Evolutionary conservation across 176 grass and related monocot species (phyloP), one percentile per base, ranked within the genome.

Genomic region (Juncus inflexus): DNA sequence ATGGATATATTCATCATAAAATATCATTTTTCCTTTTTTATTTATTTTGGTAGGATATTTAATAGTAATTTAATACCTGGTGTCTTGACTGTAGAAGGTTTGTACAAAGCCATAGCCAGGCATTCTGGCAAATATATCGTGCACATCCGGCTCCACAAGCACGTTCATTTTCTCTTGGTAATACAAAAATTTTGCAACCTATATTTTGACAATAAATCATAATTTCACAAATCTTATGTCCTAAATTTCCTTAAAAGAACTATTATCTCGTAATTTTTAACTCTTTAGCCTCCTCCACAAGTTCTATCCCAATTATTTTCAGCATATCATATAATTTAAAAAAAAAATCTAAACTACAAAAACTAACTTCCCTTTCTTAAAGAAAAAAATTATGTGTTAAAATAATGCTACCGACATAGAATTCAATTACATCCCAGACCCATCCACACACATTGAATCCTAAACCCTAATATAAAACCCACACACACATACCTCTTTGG

Each of bases 111-210:
- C 88, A 92, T 86, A 99, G 80, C 94, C 94, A 77, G 89, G 89
- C 75, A 92, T 89, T 70, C 94, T 86, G 69, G 94, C 94, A 90
- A 99, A 99, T 76, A 82, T 75, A 89, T 99, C 94, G 82, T 99
- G 89, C 59, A 99, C 89, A 76, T 99, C 94, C 68, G 95, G 95
- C 83, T 99, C 95, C 72, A 99, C 95, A 76, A 99, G 95, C 83
- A 99, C 94, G 84, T 86, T 99, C 89, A 99, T 90, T 78, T 84
- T 99, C 82, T 99, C 89, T 80, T 92, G 89, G 76, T 92, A 79
- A 73, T 99, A 70, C 14, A 99, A 71, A 81, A 86, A 99, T 62
- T 86, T 92, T 62, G 85, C 80, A 63, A 84, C 85, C 95, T 99
- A 53, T 67, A 74, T 58, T 75, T 9, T 5, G 77, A 61, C n/a